Conservation (phyloP, 2,329 filamentous ascomycete species). For the Ceratocystis smalleyi region DNA sequence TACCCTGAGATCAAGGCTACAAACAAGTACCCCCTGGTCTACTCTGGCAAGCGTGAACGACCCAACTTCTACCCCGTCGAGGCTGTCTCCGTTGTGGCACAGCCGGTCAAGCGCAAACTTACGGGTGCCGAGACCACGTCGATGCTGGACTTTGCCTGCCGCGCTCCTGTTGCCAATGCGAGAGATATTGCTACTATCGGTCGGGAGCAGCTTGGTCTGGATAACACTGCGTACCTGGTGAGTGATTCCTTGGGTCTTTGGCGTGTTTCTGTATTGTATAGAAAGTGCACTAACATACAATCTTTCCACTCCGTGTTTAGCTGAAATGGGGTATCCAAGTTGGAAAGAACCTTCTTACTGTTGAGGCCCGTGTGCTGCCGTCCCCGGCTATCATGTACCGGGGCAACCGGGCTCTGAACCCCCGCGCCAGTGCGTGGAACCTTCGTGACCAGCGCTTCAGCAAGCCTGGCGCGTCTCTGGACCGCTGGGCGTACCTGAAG, state of each 20-base stretch:
- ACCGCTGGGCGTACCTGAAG: constrained; percentile 36
- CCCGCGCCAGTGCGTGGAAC: constrained; percentile 52
- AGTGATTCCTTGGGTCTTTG: constrained; percentile 22
- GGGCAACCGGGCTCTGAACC: constrained; percentile 20
- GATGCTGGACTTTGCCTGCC: constrained; percentile 62
- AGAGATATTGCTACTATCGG: constrained; percentile 46
- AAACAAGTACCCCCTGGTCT: constrained; percentile 43
- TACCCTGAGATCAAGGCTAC: constrained; percentile 23
- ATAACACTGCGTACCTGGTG: constrained; percentile 28
- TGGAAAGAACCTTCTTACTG: constrained; percentile 48
- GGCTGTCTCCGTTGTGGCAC: constrained; percentile 45
- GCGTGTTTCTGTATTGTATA: background rate
- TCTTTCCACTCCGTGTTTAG: constrained; percentile 9
- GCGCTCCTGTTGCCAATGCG: constrained; percentile 50
- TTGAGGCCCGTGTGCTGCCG: constrained; percentile 52
- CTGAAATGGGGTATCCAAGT: constrained; percentile 48
- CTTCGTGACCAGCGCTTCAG: constrained; percentile 43
- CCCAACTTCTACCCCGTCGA: constrained; percentile 54
- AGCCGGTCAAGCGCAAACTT: constrained; percentile 44
- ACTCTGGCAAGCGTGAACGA: constrained; percentile 42
- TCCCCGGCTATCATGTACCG: constrained; percentile 47
- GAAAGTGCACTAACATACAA: background rate
- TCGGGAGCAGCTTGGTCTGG: constrained; percentile 41
- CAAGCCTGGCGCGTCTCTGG: constrained; percentile 31
- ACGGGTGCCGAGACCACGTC: constrained; percentile 42